Conservation (phyloP, 2,329 filamentous ascomycete species). For the Cladosporium austrohemisphaericum region DNA sequence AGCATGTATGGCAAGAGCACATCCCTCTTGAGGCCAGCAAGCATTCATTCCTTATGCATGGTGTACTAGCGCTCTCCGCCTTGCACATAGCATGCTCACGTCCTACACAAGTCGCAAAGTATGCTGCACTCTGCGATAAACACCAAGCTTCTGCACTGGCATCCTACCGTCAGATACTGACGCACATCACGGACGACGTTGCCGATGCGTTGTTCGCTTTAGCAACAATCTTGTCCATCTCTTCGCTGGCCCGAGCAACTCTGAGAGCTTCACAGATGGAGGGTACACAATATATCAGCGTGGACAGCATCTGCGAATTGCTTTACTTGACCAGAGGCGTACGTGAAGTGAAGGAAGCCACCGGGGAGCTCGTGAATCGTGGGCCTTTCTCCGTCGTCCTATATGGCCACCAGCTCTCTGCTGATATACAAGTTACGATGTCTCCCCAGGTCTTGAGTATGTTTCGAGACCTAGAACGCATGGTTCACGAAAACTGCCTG, state of each 20-base stretch:
- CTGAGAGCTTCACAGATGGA: conserved; percentile 16
- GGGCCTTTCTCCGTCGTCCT: conserved; percentile 17
- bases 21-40: conserved; percentile 23
- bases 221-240: conserved; percentile 17
- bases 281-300: conserved; percentile 17
- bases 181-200: conserved; percentile 20
- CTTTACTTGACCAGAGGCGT: conserved; percentile 22
- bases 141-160: conserved; percentile 26
- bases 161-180: conserved; percentile 21
- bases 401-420: conserved; percentile 9
- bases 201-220: conserved; percentile 24
- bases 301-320: conserved; percentile 25
- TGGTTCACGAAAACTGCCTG: not conserved
- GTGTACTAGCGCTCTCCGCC: conserved; percentile 25
- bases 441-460: not conserved
- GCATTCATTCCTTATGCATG: conserved; percentile 27
- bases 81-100: conserved; percentile 22
- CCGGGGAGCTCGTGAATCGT: conserved; percentile 15
- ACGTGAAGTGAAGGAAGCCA: conserved; percentile 18
- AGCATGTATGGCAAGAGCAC: conserved; percentile 21
- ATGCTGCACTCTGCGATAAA: conserved; percentile 22
- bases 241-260: conserved; percentile 11
- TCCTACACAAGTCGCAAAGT: conserved; percentile 19
- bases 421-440: conserved; percentile 9
- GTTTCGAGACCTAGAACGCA: conserved; percentile 2